A percentile compares a stretch with the other conserved stretches of the same genome.
phyloP scores from a whole-genome alignment of 2,329 filamentous ascomycete species.

The Pseudodiploospora longispora region DNA sequence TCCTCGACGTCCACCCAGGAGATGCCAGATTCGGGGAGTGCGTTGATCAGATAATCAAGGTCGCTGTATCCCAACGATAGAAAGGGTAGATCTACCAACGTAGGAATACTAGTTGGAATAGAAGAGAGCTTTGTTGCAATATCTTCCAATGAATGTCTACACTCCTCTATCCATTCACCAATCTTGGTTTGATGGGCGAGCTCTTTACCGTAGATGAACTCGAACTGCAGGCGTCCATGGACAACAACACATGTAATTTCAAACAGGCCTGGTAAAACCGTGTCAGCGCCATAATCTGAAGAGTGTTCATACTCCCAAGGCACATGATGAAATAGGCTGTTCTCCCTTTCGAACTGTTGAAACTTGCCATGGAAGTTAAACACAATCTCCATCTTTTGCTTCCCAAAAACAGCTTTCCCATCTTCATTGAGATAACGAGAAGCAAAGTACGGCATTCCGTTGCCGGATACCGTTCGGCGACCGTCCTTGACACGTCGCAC shows the following conservation, averaged over 20 bases:
- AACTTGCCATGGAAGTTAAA: constrained; percentile 16
- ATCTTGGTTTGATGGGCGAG: background rate
- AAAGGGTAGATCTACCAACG: background rate
- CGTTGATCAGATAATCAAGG: background rate
- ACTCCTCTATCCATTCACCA: background rate
- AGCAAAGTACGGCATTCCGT: constrained; percentile 14
- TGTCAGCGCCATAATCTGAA: background rate
- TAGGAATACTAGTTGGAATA: background rate
- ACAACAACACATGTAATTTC: background rate
- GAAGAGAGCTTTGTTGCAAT: background rate
- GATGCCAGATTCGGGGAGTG: background rate
- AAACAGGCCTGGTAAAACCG: background rate
- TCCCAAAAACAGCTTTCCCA: constrained; percentile 18
- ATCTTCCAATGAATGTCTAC: background rate
- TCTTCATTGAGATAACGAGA: constrained; percentile 11
- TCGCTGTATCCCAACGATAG: background rate
- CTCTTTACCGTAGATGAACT: background rate
- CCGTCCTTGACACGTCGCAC: constrained; percentile 15
- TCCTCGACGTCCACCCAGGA: background rate
- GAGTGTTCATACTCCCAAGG: background rate
- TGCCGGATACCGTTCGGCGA: constrained; percentile 9
- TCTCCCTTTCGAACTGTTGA: constrained; percentile 1
- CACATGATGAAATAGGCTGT: constrained; percentile 1
- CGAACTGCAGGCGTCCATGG: background rate
- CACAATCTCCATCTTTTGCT: constrained; percentile 23